Evolutionary conservation across 1,139 yeast species (phyloP).

Genomic region (Yarrowia galli): DNA sequence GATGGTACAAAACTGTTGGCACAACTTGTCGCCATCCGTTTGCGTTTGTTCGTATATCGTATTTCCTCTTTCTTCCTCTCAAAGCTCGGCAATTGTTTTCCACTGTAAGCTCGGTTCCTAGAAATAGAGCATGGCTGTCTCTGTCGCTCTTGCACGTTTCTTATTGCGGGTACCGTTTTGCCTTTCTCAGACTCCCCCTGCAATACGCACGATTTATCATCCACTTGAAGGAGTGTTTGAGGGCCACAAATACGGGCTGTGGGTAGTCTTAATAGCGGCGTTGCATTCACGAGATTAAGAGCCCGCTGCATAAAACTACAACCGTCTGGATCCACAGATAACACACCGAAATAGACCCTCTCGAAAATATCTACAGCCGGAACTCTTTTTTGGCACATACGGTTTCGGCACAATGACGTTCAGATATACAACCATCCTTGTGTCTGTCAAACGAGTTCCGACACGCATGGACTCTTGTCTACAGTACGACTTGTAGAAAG

Average conservation of each 20-base stretch:
- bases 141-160: neutral
- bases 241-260: too few species aligned
- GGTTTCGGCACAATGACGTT: too few species aligned
- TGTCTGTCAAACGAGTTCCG: neutral
- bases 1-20: too few species aligned
- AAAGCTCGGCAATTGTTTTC: neutral
- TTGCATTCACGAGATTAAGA: too few species aligned
- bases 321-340: too few species aligned
- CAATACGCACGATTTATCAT: neutral
- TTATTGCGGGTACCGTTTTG: slow-evolving; percentile 1
- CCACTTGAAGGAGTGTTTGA: too few species aligned
- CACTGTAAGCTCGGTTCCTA: slow-evolving; percentile 9
- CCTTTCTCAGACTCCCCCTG: neutral
- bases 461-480: neutral
- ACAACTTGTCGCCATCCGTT: neutral
- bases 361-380: too few species aligned
- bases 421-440: too few species aligned
- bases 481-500: neutral
- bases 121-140: neutral
- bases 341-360: too few species aligned
- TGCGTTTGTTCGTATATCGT: neutral
- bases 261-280: too few species aligned
- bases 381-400: too few species aligned
- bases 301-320: too few species aligned
- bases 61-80: neutral